phyloP scores from a whole-genome alignment of 768 basidiomycete species.

The Fistulinella prunicolor region DNA sequence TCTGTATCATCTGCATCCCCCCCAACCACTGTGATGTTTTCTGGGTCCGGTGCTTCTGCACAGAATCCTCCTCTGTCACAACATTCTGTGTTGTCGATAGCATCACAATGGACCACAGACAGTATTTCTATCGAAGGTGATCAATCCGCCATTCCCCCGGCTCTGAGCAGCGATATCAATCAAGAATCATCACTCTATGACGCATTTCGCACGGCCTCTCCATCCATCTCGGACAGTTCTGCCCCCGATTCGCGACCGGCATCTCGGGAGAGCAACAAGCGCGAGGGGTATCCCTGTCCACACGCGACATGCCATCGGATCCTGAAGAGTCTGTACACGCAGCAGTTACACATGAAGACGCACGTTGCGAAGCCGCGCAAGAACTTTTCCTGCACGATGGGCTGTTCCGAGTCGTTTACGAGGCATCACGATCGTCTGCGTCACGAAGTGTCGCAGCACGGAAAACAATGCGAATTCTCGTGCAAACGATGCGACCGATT shows the following conservation, averaged over 20 bases:
- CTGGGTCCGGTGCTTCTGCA: neutral
- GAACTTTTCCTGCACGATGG: slow-evolving; percentile 1
- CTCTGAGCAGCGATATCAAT: neutral
- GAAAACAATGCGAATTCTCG: slow-evolving; percentile 2
- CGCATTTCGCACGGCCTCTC: neutral
- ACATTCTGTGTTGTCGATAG: neutral
- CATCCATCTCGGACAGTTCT: neutral
- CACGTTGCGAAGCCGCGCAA: neutral
- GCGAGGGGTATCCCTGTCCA: slow-evolving; percentile 1
- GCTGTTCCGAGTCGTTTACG: slow-evolving; percentile 1
- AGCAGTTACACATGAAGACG: neutral
- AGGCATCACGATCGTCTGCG: slow-evolving; percentile 1
- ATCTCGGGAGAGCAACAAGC: neutral
- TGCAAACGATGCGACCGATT: slow-evolving; percentile 3
- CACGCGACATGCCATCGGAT: neutral
- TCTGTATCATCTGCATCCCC: neutral
- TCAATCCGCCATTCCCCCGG: neutral
- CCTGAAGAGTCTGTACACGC: slow-evolving; percentile 1
- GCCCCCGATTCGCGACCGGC: too few species aligned
- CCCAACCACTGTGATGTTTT: neutral
- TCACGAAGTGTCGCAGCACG: slow-evolving; percentile 2
- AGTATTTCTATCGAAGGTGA: neutral
- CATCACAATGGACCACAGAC: neutral
- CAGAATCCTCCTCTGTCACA: neutral
- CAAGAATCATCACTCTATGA: neutral